phyloP scores from a whole-genome alignment of 495 filamentous ascomycete species.

The Corynascus novoguineensis region DNA sequence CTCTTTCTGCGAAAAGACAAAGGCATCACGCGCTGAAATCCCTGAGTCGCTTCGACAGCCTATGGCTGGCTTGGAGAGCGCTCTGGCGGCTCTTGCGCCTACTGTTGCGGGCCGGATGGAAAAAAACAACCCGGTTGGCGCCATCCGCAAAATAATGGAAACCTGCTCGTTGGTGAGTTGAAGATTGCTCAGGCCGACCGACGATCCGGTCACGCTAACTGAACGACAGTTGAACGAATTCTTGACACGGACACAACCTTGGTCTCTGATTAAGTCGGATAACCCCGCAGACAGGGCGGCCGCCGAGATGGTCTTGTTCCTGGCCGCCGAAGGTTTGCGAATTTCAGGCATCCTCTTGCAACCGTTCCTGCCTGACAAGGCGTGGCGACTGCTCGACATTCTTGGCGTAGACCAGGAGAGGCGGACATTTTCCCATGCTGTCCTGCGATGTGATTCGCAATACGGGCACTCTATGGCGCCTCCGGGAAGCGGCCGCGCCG shows the following conservation, averaged over 20 bases:
- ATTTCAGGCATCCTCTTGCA: slow-evolving; percentile 80
- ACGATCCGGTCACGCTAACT: slow-evolving; percentile 25
- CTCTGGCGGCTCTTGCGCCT: not conserved
- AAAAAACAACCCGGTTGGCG: slow-evolving; percentile 56
- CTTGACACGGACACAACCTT: slow-evolving; percentile 40
- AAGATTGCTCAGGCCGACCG: not conserved
- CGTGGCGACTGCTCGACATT: slow-evolving; percentile 65
- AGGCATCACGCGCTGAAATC: not conserved
- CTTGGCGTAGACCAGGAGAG: slow-evolving; percentile 62
- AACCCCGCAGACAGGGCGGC: slow-evolving; percentile 1
- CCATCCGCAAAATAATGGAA: slow-evolving; percentile 62
- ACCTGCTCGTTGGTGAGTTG: slow-evolving; percentile 48
- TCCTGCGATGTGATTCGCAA: slow-evolving; percentile 53
- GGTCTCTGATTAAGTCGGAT: slow-evolving; percentile 24
- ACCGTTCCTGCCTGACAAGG: slow-evolving; percentile 84
- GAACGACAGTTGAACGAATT: slow-evolving; percentile 62
- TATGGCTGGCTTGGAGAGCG: not conserved
- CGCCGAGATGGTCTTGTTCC: slow-evolving; percentile 52
- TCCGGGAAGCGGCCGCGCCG: slow-evolving; percentile 32
- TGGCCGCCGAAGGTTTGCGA: slow-evolving; percentile 71
- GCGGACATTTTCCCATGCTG: slow-evolving; percentile 52
- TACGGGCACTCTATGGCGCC: slow-evolving; percentile 58
- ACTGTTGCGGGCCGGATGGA: slow-evolving; percentile 55
- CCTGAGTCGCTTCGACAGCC: not conserved
- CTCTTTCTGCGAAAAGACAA: not conserved